Conservation (phyloP, 2,329 filamentous ascomycete species). For the Nemania abortiva region DNA sequence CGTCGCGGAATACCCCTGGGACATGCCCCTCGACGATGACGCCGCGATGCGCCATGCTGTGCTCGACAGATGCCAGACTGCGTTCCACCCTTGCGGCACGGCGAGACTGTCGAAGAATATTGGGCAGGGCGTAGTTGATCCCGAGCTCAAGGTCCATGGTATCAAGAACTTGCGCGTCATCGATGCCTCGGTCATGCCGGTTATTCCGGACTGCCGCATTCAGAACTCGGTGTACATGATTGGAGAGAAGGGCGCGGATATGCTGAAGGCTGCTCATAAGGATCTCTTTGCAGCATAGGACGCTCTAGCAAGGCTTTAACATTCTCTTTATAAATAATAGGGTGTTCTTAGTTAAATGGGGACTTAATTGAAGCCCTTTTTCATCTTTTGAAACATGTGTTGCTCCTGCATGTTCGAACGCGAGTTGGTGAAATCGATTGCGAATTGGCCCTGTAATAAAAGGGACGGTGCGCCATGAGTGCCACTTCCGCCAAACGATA, state of each 20-base stretch:
- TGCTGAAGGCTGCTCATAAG: slow-evolving; percentile 28
- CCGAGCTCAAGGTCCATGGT: slow-evolving; percentile 64
- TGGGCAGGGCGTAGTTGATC: slow-evolving; percentile 65
- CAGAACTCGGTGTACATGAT: slow-evolving; percentile 72
- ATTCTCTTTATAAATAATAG: no score
- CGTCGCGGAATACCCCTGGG: slow-evolving; percentile 68
- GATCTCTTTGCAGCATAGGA: slow-evolving; percentile 27
- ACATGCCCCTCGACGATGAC: slow-evolving; percentile 67
- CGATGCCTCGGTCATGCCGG: slow-evolving; percentile 68
- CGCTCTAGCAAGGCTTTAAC: neutral
- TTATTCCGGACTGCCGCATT: slow-evolving; percentile 68
- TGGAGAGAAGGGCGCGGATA: slow-evolving; percentile 60
- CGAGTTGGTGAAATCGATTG: no score
- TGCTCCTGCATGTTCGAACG: no score
- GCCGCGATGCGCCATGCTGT: slow-evolving; percentile 68
- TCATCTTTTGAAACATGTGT: no score
- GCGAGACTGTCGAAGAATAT: slow-evolving; percentile 64
- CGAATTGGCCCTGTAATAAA: no score
- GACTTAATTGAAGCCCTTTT: no score
- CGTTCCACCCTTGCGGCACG: slow-evolving; percentile 70
- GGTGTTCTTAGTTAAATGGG: no score
- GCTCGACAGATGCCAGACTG: slow-evolving; percentile 70
- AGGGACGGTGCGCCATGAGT: no score
- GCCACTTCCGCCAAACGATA: no score
- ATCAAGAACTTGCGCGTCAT: slow-evolving; percentile 65